Conservation (phyloP, 1,284 basidiomycete genomes). For the Fistulinella staudtii region DNA sequence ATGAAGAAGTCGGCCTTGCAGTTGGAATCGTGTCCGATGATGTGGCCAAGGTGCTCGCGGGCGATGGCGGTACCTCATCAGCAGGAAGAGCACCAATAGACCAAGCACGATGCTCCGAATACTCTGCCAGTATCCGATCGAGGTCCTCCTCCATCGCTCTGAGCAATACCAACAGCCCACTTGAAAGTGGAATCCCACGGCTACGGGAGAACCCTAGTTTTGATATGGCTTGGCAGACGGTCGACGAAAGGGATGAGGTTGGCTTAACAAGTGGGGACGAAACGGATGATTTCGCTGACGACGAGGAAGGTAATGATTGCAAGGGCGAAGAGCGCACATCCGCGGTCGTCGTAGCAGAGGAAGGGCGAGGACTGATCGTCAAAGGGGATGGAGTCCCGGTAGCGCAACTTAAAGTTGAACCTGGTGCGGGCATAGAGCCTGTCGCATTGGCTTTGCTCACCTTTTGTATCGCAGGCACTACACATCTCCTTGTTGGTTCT, state of each 20-base stretch:
- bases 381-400: slow-evolving; percentile 62
- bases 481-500: slow-evolving; percentile 81
- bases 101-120: slow-evolving; percentile 66
- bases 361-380: slow-evolving; percentile 76
- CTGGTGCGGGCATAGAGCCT: slow-evolving; percentile 50
- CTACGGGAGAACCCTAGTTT: slow-evolving; percentile 65
- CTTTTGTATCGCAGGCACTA: slow-evolving; percentile 59
- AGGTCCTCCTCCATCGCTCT: slow-evolving; percentile 64
- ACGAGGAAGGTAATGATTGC: slow-evolving; percentile 47
- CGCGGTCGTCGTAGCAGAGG: slow-evolving; percentile 72
- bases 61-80: slow-evolving; percentile 43
- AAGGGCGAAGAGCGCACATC: slow-evolving; percentile 67
- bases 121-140: slow-evolving; percentile 57
- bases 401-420: slow-evolving; percentile 57
- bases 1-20: slow-evolving; percentile 50
- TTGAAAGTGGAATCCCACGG: slow-evolving; percentile 42
- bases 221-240: slow-evolving; percentile 68
- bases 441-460: not conserved
- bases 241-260: slow-evolving; percentile 70
- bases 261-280: slow-evolving; percentile 68
- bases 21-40: slow-evolving; percentile 62
- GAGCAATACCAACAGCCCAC: slow-evolving; percentile 40
- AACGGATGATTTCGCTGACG: slow-evolving; percentile 63
- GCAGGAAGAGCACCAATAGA: slow-evolving; percentile 46
- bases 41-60: slow-evolving; percentile 55